phyloP scores from a whole-genome alignment of 306 rosid genomes.

The Ammopiptanthus mongolicus region DNA sequence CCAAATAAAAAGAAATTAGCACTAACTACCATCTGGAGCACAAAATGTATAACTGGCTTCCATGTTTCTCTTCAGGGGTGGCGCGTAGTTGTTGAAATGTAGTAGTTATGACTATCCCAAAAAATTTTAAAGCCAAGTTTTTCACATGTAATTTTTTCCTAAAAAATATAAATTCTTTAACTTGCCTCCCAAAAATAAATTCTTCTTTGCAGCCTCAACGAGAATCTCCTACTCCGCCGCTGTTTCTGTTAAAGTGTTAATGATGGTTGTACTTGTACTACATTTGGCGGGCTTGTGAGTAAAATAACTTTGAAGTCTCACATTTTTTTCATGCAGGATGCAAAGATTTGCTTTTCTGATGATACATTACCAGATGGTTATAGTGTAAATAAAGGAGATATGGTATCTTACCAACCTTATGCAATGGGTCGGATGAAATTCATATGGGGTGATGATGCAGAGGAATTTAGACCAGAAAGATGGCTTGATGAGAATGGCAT shows the following conservation, averaged over 20 bases:
- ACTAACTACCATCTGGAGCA: not conserved
- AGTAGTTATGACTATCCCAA: too few species aligned
- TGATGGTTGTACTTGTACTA: not conserved
- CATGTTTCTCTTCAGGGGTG: not conserved
- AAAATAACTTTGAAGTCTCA: not conserved
- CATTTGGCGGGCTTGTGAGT: not conserved
- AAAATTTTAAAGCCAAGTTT: too few species aligned
- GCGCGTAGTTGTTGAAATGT: too few species aligned
- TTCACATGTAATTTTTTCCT: too few species aligned
- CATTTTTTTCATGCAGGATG: conserved; percentile 44
- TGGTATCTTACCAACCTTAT: conserved; percentile 62
- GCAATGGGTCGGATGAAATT: conserved; percentile 89
- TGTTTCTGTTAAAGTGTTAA: not conserved
- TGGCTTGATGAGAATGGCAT: conserved; percentile 60
- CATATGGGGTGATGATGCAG: conserved; percentile 86
- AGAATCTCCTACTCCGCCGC: too few species aligned
- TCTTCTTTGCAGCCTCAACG: too few species aligned
- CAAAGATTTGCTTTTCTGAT: conserved; percentile 59
- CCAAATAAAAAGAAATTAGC: too few species aligned
- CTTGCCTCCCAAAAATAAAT: too few species aligned
- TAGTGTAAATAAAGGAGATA: conserved; percentile 57
- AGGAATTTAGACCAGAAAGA: conserved; percentile 64
- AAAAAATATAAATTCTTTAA: too few species aligned
- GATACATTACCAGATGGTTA: conserved; percentile 74
- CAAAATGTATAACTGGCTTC: not conserved